These are phyloP conservation scores for Actinomortierella ambigua DNA, from an alignment of 371 early-diverging fungal genomes.

Conservation along the genomic window DNA sequence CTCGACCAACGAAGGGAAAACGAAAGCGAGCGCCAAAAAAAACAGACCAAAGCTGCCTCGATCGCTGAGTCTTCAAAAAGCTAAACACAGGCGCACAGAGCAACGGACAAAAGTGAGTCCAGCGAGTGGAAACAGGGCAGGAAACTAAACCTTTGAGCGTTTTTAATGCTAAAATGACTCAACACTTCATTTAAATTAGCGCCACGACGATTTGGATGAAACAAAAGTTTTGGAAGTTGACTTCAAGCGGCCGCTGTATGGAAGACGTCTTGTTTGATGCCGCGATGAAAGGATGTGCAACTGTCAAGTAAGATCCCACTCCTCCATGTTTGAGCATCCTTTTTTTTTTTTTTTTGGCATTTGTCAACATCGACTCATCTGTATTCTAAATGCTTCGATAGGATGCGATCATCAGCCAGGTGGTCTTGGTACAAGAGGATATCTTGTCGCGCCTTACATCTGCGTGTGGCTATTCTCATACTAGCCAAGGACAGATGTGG, in stretches of 20 bases:
- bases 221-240: slow-evolving; percentile 10
- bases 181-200: slow-evolving; percentile 8
- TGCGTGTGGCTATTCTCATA: slow-evolving; percentile 33
- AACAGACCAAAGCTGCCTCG: slow-evolving; percentile 4
- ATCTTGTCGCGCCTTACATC: slow-evolving; percentile 37
- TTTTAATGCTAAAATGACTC: not conserved
- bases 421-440: slow-evolving; percentile 14
- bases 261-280: slow-evolving; percentile 7
- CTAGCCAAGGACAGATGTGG: slow-evolving; percentile 12
- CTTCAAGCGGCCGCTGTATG: slow-evolving; percentile 10
- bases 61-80: not conserved
- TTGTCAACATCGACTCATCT: not conserved
- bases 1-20: not conserved
- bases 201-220: slow-evolving; percentile 7
- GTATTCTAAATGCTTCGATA: not conserved
- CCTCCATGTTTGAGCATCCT: no score
- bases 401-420: slow-evolving; percentile 11
- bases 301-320: slow-evolving; percentile 3
- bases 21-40: slow-evolving; percentile 8
- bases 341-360: no score
- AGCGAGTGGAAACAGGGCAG: slow-evolving; percentile 1
- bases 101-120: slow-evolving; percentile 2
- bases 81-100: slow-evolving; percentile 5
- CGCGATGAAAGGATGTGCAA: slow-evolving; percentile 4
- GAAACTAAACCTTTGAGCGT: slow-evolving; percentile 1